Base-by-base conservation (phyloP, 192 early-diverging fungal genomes). In the Jimgerdemannia flammicorona region DNA sequence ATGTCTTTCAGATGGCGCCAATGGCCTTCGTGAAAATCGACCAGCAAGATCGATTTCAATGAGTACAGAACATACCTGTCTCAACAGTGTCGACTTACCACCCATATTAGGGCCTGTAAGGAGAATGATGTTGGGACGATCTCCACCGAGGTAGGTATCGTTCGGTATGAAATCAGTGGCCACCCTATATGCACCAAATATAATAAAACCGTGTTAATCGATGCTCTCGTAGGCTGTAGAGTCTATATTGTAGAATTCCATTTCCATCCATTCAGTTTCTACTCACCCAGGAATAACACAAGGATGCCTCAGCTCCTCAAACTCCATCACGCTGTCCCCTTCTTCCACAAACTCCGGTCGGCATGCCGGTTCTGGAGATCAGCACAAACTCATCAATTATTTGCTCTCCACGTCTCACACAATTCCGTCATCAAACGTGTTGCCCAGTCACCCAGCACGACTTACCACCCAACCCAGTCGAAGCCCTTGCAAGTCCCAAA, bases 21-120 rank as follows among this genome's bases (percentile, higher is more conserved):
- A 29, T 29, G 29, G 18, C 14, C 40, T 3, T 40, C 39, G 39
- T 8, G 78, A 44, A 20, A 77, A 70, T 39, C 29, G 1, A 29
- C 29, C 29, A 29, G 29, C 29, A 29, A 29, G 29, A 29, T 29
- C 29, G 29, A 29, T 29, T 29, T 29, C 19, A 75, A 19, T 29
- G 29, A 29, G 29, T 29, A 29, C 29, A 29, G 29, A 29, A 29
- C 44, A 68, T 79, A 91, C 90, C 87, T 99, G 97, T 43, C 98
- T 90, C 70, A 99, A 87, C 18, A 99, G 85, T 0, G 98, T 99
- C 2, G 93, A 95, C 88, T 99, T 99, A 71, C 98, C 98, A 78
- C 97, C 98, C 95, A 99, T 99, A 81, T 99, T 99, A n/a, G 98
- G 97, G 29, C 98, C 98, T 0, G 98, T 99, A 68, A 99, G 81